Percentiles rank a stretch among this genome's conserved stretches.
Evolutionary conservation across 257 asterid species (phyloP).

Genomic region (Fraxinus pennsylvanica): DNA sequence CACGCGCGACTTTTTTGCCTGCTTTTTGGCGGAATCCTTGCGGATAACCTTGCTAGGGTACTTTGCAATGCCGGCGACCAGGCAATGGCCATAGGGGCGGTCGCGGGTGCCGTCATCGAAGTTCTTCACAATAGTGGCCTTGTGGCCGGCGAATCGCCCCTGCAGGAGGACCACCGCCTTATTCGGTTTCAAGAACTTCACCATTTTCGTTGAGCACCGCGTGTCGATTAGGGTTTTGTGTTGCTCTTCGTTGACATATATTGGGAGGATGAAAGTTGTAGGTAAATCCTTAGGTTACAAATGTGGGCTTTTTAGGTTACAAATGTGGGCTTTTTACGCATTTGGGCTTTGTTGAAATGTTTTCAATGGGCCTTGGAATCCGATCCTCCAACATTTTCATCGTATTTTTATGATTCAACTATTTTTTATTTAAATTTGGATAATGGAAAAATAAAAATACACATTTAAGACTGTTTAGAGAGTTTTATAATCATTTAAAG

Average conservation of each 20-base stretch:
- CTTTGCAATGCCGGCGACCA: conserved; percentile 43
- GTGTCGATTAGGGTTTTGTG: neutral
- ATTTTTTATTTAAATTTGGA: too few relatives aligned
- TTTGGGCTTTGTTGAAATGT: neutral
- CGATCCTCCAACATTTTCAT: neutral
- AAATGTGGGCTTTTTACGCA: neutral
- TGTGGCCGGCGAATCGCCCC: conserved; percentile 39
- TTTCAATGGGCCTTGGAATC: conserved; percentile 5
- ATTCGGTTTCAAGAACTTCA: conserved; percentile 33
- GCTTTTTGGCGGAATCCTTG: conserved; percentile 39
- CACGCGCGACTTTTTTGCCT: conserved; percentile 44
- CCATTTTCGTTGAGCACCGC: neutral
- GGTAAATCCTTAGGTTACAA: neutral
- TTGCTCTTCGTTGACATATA: neutral
- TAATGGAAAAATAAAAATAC: too few relatives aligned
- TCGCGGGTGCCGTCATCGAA: conserved; percentile 44
- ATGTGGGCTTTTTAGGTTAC: neutral
- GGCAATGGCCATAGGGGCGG: conserved; percentile 44
- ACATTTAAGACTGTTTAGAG: too few relatives aligned
- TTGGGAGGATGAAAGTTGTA: neutral
- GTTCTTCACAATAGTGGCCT: conserved; percentile 39
- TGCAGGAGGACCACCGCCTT: conserved; percentile 46
- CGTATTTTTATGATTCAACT: too few relatives aligned
- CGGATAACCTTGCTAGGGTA: conserved; percentile 44
- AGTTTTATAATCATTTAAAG: too few relatives aligned